phyloP scores from a whole-genome alignment of 306 rosid species.

The Corylus avellana region DNA sequence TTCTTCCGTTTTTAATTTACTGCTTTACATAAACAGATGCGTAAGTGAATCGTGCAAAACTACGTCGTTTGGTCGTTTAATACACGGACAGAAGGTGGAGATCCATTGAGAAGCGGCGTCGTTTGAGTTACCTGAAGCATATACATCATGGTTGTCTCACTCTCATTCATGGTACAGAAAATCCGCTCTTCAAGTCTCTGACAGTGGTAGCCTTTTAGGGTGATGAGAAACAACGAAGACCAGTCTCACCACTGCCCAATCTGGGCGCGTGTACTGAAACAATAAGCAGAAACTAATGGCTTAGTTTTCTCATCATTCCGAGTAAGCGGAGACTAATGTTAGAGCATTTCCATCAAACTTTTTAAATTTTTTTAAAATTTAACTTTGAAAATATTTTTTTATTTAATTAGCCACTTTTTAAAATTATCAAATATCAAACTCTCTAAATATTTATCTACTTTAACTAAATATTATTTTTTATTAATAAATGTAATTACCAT shows the following conservation, averaged over 20 bases:
- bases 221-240: conserved; percentile 8
- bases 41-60: background rate
- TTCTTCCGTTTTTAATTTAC: background rate
- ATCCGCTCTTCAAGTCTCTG: background rate
- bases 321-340: too few relatives aligned
- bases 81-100: background rate
- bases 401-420: too few relatives aligned
- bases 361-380: too few relatives aligned
- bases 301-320: too few relatives aligned
- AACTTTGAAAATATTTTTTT: too few relatives aligned
- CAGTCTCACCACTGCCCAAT: background rate
- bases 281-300: background rate
- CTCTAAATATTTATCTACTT: too few relatives aligned
- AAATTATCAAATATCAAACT: too few relatives aligned
- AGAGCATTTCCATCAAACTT: too few relatives aligned
- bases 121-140: background rate
- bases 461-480: too few relatives aligned
- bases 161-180: background rate
- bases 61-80: conserved; percentile 16
- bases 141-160: background rate
- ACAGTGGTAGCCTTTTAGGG: conserved; percentile 13
- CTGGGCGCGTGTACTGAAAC: background rate
- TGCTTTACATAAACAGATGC: background rate
- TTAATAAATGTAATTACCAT: too few relatives aligned
- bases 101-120: background rate